Evolutionary conservation across 176 grass and related monocot genomes (phyloP), one percentile per base, ranked within the genome.

Genomic region (Paspalum vaginatum): DNA sequence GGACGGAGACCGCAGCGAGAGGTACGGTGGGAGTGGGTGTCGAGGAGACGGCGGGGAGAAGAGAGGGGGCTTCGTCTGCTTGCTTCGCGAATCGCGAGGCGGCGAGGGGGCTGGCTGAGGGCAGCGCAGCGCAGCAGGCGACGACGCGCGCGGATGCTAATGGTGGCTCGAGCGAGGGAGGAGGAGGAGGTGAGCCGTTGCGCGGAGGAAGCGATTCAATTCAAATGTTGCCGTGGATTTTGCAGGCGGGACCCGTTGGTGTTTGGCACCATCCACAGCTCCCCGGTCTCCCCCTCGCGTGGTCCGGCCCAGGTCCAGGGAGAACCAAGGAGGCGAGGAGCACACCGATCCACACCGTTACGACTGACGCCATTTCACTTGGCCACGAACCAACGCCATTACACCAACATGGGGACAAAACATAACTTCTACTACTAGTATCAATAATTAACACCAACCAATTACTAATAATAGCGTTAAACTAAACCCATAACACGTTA

Each of bases 121-220:
- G n/a, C n/a, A n/a, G n/a, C n/a, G n/a, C n/a, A n/a, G 39, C 27
- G 22, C 22, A 26, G 10, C 55, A 27, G 71, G 49, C 13, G 13
- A 22, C 16, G 59, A 2, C 61, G 76, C 76, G 18, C 32, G 61
- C 26, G 44, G 50, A 72, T 67, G 46, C 27, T 52, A 53, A 37
- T 74, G 69, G 41, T 12, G 68, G 27, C 13, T 53, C 1, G 47
- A 61, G 43, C n/a, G 26, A 61, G 12, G 12, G 25, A 32, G 13
- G 65, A 69, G 39, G 9, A 22, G n/a, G 47, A 55, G 72, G 41
- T 15, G 20, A 60, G 61, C 9, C 43, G 62, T 76, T 44, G 61
- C 13, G 53, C 5, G 5, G 9, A 18, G 68, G 68, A 62, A 21
- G 63, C 9, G 38, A 76, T 87, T 87, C 79, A 46, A 76, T 87